phyloP scores from a whole-genome alignment of 225 moss, liverwort and hornwort species.

The Asterella californica region DNA sequence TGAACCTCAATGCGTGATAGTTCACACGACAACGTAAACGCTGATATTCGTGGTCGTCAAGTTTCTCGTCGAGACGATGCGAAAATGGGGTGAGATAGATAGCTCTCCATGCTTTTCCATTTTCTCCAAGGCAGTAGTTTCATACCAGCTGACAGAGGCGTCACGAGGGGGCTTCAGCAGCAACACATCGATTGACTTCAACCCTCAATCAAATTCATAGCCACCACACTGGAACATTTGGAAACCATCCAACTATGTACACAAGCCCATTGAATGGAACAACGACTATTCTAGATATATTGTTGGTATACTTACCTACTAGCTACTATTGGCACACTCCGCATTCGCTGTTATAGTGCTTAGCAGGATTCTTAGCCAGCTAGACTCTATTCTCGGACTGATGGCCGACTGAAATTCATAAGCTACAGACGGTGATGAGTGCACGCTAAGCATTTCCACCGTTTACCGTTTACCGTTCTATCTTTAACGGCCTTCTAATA shows the following conservation, averaged over 20 bases:
- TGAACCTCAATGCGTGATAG: constrained; percentile 85
- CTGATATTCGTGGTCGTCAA: constrained; percentile 80
- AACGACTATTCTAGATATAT: background rate
- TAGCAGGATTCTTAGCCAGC: no score
- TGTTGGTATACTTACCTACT: no score
- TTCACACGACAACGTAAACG: constrained; percentile 93
- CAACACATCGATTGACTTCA: background rate
- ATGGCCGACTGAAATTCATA: no score
- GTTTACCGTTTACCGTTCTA: no score
- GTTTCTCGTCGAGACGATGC: constrained; percentile 63
- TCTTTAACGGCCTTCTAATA: background rate
- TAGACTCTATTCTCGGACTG: no score
- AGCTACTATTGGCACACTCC: no score
- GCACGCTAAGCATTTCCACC: no score
- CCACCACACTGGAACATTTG: no score
- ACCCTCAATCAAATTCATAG: background rate
- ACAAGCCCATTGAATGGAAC: background rate
- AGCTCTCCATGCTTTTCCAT: constrained; percentile 88
- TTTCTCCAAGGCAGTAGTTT: constrained; percentile 65
- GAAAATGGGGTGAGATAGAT: constrained; percentile 82
- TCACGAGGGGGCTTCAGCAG: constrained; percentile 81
- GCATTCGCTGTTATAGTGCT: no score
- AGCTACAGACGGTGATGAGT: no score
- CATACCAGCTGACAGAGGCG: constrained; percentile 74
- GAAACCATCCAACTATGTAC: background rate